Conservation (phyloP, 2,329 filamentous ascomycete species). For the Cordyceps farinosa region DNA sequence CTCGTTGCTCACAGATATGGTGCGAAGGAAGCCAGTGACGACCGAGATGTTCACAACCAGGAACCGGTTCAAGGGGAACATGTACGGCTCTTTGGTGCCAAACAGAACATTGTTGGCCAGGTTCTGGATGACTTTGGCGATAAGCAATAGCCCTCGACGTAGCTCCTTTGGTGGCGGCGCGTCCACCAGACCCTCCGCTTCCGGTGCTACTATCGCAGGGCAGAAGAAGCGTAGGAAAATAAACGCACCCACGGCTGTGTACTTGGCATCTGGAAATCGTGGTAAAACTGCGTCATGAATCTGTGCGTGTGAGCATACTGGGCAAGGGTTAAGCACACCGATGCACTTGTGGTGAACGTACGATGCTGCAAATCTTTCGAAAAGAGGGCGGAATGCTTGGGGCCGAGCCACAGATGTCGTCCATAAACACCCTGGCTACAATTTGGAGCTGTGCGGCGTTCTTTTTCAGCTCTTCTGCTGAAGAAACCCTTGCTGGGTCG, state of each 20-base stretch:
- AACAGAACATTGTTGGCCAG: conserved; percentile 70
- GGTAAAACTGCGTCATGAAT: conserved; percentile 62
- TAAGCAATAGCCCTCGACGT: conserved; percentile 63
- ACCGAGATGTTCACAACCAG: conserved; percentile 64
- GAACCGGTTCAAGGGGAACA: conserved; percentile 68
- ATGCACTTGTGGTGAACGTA: conserved; percentile 33
- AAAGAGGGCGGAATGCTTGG: conserved; percentile 60
- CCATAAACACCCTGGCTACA: conserved; percentile 68
- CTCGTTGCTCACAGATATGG: conserved; percentile 57
- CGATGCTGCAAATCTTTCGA: conserved; percentile 64
- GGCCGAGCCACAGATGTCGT: conserved; percentile 64
- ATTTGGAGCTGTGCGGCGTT: conserved; percentile 64
- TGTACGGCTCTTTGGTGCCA: conserved; percentile 68
- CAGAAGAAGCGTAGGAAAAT: conserved; percentile 71
- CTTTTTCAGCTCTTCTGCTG: conserved; percentile 60
- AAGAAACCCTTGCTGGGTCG: conserved; percentile 58
- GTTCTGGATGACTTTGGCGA: conserved; percentile 69
- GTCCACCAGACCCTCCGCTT: conserved; percentile 62
- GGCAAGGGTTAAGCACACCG: not conserved
- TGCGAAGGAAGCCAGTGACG: conserved; percentile 63
- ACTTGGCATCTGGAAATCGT: conserved; percentile 66
- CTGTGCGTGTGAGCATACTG: conserved; percentile 29
- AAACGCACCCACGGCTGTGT: conserved; percentile 68
- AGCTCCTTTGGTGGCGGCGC: conserved; percentile 63
- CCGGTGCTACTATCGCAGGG: conserved; percentile 67